These are phyloP conservation scores for Leishmania turanica DNA, from an alignment of 208 protist species.

Conservation along the genomic window DNA sequence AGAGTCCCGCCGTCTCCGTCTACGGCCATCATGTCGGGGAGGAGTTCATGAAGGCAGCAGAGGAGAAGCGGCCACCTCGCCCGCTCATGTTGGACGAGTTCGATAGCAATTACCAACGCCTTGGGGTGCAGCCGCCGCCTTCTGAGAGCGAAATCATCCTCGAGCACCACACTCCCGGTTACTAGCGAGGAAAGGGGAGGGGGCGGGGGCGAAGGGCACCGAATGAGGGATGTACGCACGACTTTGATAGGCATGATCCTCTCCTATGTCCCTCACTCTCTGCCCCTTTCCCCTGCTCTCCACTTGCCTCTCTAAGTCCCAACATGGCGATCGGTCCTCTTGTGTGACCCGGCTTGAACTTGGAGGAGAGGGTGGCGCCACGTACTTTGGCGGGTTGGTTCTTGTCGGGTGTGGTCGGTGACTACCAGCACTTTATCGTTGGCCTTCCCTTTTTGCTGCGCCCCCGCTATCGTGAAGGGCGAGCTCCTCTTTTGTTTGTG, in stretches of 20 bases:
- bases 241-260: background rate
- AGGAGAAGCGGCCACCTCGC: slow-evolving; percentile 52
- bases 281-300: background rate
- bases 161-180: slow-evolving; percentile 11
- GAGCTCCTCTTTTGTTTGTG: background rate
- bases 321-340: background rate
- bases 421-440: background rate
- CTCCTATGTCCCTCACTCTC: background rate
- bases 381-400: background rate
- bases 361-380: background rate
- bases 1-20: slow-evolving; percentile 57
- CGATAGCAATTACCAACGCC: slow-evolving; percentile 58
- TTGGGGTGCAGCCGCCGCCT: slow-evolving; percentile 56
- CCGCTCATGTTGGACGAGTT: slow-evolving; percentile 64
- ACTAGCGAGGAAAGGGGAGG: background rate
- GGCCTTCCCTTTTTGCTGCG: background rate
- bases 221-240: background rate
- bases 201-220: background rate
- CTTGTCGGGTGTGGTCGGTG: background rate
- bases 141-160: slow-evolving; percentile 61
- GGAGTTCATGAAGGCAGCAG: slow-evolving; percentile 59
- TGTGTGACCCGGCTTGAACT: background rate
- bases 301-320: background rate
- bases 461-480: background rate
- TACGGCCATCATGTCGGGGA: slow-evolving; percentile 72